These are phyloP conservation scores for Pichia sporocuriosa DNA, from an alignment of 805 yeast genomes.

Conservation along the genomic window DNA sequence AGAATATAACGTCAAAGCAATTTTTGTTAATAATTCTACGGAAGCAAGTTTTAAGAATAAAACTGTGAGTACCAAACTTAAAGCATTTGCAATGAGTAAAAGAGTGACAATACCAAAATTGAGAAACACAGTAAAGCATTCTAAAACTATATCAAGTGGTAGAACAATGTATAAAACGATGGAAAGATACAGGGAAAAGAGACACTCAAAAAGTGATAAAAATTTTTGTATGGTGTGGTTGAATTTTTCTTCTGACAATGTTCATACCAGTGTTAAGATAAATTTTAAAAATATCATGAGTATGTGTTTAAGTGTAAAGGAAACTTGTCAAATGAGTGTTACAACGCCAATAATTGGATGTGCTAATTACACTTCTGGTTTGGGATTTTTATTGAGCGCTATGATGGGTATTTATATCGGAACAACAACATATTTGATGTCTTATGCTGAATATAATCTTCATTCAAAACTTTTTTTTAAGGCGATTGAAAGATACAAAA, in stretches of 20 bases:
- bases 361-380: slow-evolving; percentile 74
- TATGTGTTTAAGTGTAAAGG: slow-evolving; percentile 82
- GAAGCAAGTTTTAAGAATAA: slow-evolving; percentile 66
- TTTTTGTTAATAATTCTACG: slow-evolving; percentile 73
- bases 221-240: slow-evolving; percentile 48
- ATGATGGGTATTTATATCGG: slow-evolving; percentile 83
- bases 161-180: slow-evolving; percentile 38
- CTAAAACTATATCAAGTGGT: slow-evolving; percentile 28
- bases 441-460: slow-evolving; percentile 69
- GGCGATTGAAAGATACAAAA: slow-evolving; percentile 65
- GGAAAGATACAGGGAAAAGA: slow-evolving; percentile 23
- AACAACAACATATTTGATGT: slow-evolving; percentile 70
- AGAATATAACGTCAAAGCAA: slow-evolving; percentile 63
- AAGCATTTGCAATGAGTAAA: slow-evolving; percentile 29
- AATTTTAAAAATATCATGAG: slow-evolving; percentile 63
- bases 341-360: slow-evolving; percentile 75
- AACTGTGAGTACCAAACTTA: slow-evolving; percentile 52
- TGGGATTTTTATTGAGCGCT: slow-evolving; percentile 85
- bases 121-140: slow-evolving; percentile 61
- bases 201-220: slow-evolving; percentile 32
- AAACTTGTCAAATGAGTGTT: slow-evolving; percentile 78
- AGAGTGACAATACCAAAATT: slow-evolving; percentile 39
- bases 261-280: slow-evolving; percentile 48
- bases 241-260: slow-evolving; percentile 65
- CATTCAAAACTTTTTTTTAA: slow-evolving; percentile 68